Evolutionary conservation across 2,329 filamentous ascomycete genomes (phyloP), one percentile per base, ranked within the genome.

Genomic region (Apiospora kogelbergensis): DNA sequence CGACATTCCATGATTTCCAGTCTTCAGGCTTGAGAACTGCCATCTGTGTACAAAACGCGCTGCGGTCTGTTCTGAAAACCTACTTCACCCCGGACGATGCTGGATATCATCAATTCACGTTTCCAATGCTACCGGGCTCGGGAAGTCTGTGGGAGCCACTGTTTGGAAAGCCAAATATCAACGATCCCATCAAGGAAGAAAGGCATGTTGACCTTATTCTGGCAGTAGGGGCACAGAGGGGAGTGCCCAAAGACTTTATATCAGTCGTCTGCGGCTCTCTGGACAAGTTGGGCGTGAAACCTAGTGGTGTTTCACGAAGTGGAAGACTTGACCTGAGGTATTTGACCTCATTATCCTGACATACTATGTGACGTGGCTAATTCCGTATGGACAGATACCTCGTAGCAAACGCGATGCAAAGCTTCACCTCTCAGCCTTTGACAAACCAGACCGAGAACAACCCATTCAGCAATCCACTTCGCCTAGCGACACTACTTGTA

Each of bases 241-340:
- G 83, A 2, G 87, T 90, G 1, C 82, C 82, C 40, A 84, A 81
- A 70, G 82, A 84, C 1, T 86, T 88, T 65, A 78, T 84, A 6
- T 78, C 81, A 2, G 78, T 81, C 6, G 81, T 90, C 10, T 83
- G 81, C 3, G 81, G 83, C 0, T 84, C 84, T 68, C 75, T 91
- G 13, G 88, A 90, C 72, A 85, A 82, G 67, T 78, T 90, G 4
- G 88, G 88, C 0, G 81, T 78, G 7, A 86, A 86, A 69, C 77
- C 82, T 0, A 84, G 80, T 64, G 85, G 86, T 1, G 74, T 82
- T 11, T 85, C 82, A 22, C 83, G 85, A 46, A 88, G 85, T 69
- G 88, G 86, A 20, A 83, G 85, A 45, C 76, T 91, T n/a, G 86
- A 90, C 74, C 80, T 91, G 40, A 84, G 87, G 87, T 89, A 80